phyloP scores from a whole-genome alignment of 176 grass and related monocot species.

The Bonia amplexicaulis region DNA sequence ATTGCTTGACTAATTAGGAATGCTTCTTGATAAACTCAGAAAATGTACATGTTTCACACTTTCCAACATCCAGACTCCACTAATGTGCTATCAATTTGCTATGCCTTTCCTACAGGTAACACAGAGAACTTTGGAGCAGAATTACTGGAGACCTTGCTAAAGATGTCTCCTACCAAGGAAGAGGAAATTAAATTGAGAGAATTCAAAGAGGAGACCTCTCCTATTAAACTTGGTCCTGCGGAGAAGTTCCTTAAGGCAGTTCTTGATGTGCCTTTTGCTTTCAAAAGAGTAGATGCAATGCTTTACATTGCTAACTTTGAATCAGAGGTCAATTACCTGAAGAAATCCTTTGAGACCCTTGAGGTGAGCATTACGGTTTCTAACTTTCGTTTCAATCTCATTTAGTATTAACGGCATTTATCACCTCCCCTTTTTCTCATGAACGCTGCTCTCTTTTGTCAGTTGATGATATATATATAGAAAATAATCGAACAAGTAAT shows the following conservation, averaged over 20 bases:
- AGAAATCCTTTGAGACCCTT: slow-evolving; percentile 90
- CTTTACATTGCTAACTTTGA: slow-evolving; percentile 94
- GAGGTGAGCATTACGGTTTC: slow-evolving; percentile 52
- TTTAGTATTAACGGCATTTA: neutral
- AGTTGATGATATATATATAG: neutral
- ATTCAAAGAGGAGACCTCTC: slow-evolving; percentile 71
- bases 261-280: slow-evolving; percentile 93
- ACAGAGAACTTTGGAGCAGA: slow-evolving; percentile 74
- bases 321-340: slow-evolving; percentile 94
- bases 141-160: slow-evolving; percentile 90
- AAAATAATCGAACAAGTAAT: neutral
- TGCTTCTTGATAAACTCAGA: slow-evolving; percentile 5
- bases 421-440: neutral
- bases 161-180: slow-evolving; percentile 99
- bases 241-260: slow-evolving; percentile 97
- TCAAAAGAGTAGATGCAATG: slow-evolving; percentile 96
- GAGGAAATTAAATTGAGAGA: slow-evolving; percentile 92
- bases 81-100: slow-evolving; percentile 14
- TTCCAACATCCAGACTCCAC: neutral
- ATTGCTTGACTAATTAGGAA: neutral
- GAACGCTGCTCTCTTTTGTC: neutral
- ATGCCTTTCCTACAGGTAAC: slow-evolving; percentile 56
- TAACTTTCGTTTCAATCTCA: neutral
- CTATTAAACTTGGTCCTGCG: slow-evolving; percentile 63
- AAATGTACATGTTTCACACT: slow-evolving; percentile 1